Percentiles rank a stretch among this genome's conserved stretches.
Conservation (phyloP, 495 filamentous ascomycete species). For the Ascobolus immersus region DNA sequence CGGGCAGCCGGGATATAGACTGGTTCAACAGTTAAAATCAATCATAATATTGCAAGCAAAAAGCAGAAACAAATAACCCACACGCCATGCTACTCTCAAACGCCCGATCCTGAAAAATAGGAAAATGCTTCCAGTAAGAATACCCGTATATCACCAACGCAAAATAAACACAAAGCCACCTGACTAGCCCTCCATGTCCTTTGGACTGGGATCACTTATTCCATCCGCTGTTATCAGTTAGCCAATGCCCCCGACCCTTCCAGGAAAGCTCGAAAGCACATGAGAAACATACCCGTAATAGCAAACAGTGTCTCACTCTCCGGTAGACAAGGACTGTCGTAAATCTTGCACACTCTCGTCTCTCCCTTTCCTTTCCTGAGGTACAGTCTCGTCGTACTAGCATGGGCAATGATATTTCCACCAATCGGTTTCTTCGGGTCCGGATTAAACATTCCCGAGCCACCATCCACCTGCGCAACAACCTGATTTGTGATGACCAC, state of each 20-base stretch:
- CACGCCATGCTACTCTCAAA: too few relatives aligned
- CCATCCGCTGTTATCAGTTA: slow-evolving; percentile 39
- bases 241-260: neutral
- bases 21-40: too few relatives aligned
- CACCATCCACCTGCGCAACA: slow-evolving; percentile 91
- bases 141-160: too few relatives aligned
- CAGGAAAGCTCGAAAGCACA: neutral
- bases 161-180: too few relatives aligned
- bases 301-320: slow-evolving; percentile 93
- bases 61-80: neutral
- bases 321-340: slow-evolving; percentile 88
- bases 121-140: too few relatives aligned
- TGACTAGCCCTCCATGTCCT: slow-evolving; percentile 69
- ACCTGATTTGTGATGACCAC: slow-evolving; percentile 98
- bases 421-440: slow-evolving; percentile 98
- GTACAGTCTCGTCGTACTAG: slow-evolving; percentile 70
- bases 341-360: slow-evolving; percentile 94
- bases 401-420: slow-evolving; percentile 95
- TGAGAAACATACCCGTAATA: slow-evolving; percentile 30
- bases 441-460: slow-evolving; percentile 92
- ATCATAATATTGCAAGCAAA: neutral
- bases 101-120: too few relatives aligned
- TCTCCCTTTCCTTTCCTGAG: slow-evolving; percentile 87
- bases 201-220: slow-evolving; percentile 83
- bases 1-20: too few relatives aligned